Base-by-base conservation (phyloP, 352 stramenopile genomes). In the Phytophthora pisi region DNA sequence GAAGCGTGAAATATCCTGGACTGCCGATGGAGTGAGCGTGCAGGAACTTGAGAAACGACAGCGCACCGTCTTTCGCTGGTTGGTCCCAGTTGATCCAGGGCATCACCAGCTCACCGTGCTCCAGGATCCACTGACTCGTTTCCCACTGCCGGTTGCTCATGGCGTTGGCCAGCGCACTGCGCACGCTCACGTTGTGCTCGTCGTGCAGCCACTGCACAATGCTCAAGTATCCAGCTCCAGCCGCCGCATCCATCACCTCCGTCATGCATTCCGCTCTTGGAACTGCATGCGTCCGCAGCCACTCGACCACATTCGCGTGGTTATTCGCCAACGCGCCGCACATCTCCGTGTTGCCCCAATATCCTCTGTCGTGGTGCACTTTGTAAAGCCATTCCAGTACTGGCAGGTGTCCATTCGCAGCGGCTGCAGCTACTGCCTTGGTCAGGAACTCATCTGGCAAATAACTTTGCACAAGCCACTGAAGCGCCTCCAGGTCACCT, bases 351-450 rank as follows among this genome's bases (percentile, higher is more conserved):
- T 66, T 70, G 6, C 55, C 51, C 61, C 66, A 74, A 38, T 74
- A 74, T 15, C 61, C 66, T 50, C 61, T 28, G 13, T 66, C 54
- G 3, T 61, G 16, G 16, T 73, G 66, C 4, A 51, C 34, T 8
- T 70, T 40, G 46, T 53, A 64, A 11, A 73, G 18, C 69, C 69
- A 77, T 55, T 61, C n/a, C 13, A 77, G 42, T 1, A 77, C n/a
- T 20, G 30, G 2, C n/a, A 74, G 36, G 5, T 77, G 64, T 45
- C 69, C 59, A 24, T 64, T 43, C 40, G 28, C 20, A 43, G 58
- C 64, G 11, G 64, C 69, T 6, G 64, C 57, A 9, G 31, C 26
- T 18, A 76, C 64, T 0, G 64, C 68, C 45, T 70, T 76, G 40
- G 59, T 72, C 57, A 66, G 36, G 26, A 67, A 66, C 30, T 62